These are phyloP conservation scores for Keqinozyma sinolaborantium DNA, from an alignment of 1,139 yeast species.

Conservation along the genomic window DNA sequence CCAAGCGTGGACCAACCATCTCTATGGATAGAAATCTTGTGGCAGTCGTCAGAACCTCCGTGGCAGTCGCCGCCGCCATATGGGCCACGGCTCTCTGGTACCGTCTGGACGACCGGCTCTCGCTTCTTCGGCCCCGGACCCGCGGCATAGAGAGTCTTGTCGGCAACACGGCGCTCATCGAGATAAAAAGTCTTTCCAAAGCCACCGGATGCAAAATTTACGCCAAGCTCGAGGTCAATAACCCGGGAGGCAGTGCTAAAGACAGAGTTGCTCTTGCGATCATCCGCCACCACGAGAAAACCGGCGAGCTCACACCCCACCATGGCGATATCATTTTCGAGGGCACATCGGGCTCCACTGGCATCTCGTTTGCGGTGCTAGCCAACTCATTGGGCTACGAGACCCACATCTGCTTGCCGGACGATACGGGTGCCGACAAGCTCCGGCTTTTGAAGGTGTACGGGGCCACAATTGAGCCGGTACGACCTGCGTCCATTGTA, in stretches of 20 bases:
- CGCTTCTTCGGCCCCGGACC: conserved; percentile 26
- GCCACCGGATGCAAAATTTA: conserved; percentile 79
- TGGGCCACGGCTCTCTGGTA: no score
- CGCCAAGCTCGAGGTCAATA: conserved; percentile 81
- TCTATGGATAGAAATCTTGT: no score
- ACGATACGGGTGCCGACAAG: conserved; percentile 87
- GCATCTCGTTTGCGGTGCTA: conserved; percentile 86
- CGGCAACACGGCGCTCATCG: conserved; percentile 89
- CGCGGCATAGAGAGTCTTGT: conserved; percentile 54
- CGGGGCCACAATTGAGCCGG: conserved; percentile 87
- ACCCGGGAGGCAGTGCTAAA: conserved; percentile 96
- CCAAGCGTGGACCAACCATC: no score
- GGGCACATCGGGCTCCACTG: conserved; percentile 96
- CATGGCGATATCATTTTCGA: conserved; percentile 70
- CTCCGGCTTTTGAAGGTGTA: conserved; percentile 62
- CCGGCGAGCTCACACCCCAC: conserved; percentile 56
- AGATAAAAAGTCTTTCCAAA: conserved; percentile 67
- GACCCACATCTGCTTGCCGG: conserved; percentile 92
- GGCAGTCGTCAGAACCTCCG: no score
- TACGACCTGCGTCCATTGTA: conserved; percentile 91
- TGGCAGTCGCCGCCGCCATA: no score
- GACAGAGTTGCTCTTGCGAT: conserved; percentile 91
- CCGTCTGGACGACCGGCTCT: conserved; percentile 10
- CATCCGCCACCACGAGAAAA: conserved; percentile 61
- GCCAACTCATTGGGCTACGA: conserved; percentile 85